phyloP scores from a whole-genome alignment of 495 filamentous ascomycete species.

The Niebla homalea region DNA sequence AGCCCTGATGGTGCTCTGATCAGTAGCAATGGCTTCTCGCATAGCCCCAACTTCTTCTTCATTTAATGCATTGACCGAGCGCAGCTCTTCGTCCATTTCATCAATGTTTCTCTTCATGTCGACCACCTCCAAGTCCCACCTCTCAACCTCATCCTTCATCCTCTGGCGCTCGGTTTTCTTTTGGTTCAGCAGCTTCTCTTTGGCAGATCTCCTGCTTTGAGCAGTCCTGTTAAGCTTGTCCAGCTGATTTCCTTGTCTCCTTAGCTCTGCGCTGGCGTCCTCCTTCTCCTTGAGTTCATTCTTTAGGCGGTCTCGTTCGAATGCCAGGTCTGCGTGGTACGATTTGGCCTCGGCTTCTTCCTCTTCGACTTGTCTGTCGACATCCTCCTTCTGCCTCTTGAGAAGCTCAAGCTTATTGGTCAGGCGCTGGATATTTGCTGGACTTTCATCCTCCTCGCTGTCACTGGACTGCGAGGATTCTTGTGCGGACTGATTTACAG shows the following conservation, averaged over 20 bases:
- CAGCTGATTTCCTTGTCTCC: constrained; percentile 63
- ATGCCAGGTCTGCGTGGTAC: constrained; percentile 42
- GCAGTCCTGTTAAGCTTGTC: constrained; percentile 76
- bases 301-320: constrained; percentile 59
- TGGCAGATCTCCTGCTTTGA: constrained; percentile 63
- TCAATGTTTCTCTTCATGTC: constrained; percentile 36
- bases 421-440: constrained; percentile 39
- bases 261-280: constrained; percentile 66
- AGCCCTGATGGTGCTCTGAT: constrained; percentile 37
- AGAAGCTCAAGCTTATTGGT: constrained; percentile 59
- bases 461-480: background rate
- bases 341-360: constrained; percentile 63
- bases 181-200: constrained; percentile 52
- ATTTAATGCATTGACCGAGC: constrained; percentile 21
- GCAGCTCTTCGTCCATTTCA: constrained; percentile 34
- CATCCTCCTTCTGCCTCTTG: constrained; percentile 61
- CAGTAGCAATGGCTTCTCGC: constrained; percentile 37
- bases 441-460: constrained; percentile 20
- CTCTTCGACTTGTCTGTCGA: constrained; percentile 46
- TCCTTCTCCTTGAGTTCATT: constrained; percentile 72
- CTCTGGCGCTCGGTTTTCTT: constrained; percentile 50
- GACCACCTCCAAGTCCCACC: constrained; percentile 42
- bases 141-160: constrained; percentile 43
- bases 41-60: constrained; percentile 36
- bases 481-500: too few species aligned